A percentile compares a stretch with the other conserved stretches of the same genome.
phyloP scores from a whole-genome alignment of 1,284 basidiomycete species.

The Cryptococcus sp. region DNA sequence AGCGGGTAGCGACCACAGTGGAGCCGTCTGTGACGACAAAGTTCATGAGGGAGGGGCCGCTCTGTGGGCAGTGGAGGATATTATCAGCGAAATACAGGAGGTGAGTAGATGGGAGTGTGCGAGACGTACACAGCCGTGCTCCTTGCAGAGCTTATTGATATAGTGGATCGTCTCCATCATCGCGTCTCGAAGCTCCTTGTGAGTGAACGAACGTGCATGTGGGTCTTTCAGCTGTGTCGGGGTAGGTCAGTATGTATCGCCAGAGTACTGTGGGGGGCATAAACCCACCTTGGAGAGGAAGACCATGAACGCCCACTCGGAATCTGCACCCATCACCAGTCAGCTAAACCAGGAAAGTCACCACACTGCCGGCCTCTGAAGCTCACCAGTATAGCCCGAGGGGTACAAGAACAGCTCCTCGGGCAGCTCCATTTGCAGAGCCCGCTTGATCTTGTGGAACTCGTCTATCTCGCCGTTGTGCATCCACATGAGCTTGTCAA shows the following conservation, averaged over 20 bases:
- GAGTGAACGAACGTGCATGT: slow-evolving; percentile 55
- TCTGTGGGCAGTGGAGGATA: slow-evolving; percentile 11
- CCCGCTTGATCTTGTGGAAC: slow-evolving; percentile 75
- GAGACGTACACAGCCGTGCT: slow-evolving; percentile 61
- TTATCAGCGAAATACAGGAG: neutral
- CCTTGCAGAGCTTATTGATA: slow-evolving; percentile 72
- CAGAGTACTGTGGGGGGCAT: neutral
- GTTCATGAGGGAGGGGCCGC: slow-evolving; percentile 84
- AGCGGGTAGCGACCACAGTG: slow-evolving; percentile 88
- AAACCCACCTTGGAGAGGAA: slow-evolving; percentile 72
- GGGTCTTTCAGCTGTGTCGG: slow-evolving; percentile 69
- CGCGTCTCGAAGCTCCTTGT: slow-evolving; percentile 57
- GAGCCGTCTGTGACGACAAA: slow-evolving; percentile 94
- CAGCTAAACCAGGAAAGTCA: neutral
- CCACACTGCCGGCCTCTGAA: neutral
- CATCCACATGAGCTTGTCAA: slow-evolving; percentile 93
- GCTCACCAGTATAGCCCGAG: slow-evolving; percentile 81
- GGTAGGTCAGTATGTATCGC: neutral
- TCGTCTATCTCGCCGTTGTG: slow-evolving; percentile 85
- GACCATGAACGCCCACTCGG: slow-evolving; percentile 91
- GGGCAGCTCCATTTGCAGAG: slow-evolving; percentile 66
- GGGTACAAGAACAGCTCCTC: slow-evolving; percentile 82
- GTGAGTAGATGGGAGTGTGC: neutral
- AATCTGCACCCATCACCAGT: slow-evolving; percentile 57
- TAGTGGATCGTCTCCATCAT: slow-evolving; percentile 81